Evolutionary conservation across 768 basidiomycete genomes (phyloP), one percentile per base, ranked within the genome.

Genomic region (Boletus fagicola): DNA sequence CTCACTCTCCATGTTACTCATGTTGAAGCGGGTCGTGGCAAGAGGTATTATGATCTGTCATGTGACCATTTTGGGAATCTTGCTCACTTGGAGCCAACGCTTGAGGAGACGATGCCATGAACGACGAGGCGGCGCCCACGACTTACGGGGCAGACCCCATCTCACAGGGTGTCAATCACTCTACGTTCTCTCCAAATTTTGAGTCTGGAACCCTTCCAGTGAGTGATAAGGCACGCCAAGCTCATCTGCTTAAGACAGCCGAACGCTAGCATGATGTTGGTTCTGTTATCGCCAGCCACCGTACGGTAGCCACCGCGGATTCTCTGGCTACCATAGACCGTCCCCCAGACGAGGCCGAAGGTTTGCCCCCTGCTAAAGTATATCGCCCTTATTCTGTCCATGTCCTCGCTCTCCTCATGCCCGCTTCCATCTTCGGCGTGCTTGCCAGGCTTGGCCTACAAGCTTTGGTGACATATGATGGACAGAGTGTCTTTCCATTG

Each of bases 1-100:
- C 94, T 80, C 68, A 93, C 94, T 96, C 76, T 97, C 94, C 63
- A 97, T 84, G 73, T 84, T 87, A 76, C 86, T 90, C 88, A 88
- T 91, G 54, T 20, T 53, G 53, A 15, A n/a, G 46, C n/a, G 36
- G 54, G 6, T 51, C 43, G 43, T 44, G 59, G 49, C 46, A 26
- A 51, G 26, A n/a, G 18, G 9, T 28, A n/a, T 12, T 28, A 9
- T 24, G 49, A 11, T 30, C 5, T 16, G 35, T 65, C 61, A 65
- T 24, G 54, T 65, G 65, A 64, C 46, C 30, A 11, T 6, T n/a
- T 20, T 28, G 20, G 12, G 40, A 31, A 28, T 3, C 40, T n/a
- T 16, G 26, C 15, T 44, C 43, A 5, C 9, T 6, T 26, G 43
- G 9, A 28, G 10, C n/a, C 12, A 28, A 46, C 22, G 38, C 16